Conservation (phyloP, 148 eudicot genomes). For the Drosera capensis region DNA sequence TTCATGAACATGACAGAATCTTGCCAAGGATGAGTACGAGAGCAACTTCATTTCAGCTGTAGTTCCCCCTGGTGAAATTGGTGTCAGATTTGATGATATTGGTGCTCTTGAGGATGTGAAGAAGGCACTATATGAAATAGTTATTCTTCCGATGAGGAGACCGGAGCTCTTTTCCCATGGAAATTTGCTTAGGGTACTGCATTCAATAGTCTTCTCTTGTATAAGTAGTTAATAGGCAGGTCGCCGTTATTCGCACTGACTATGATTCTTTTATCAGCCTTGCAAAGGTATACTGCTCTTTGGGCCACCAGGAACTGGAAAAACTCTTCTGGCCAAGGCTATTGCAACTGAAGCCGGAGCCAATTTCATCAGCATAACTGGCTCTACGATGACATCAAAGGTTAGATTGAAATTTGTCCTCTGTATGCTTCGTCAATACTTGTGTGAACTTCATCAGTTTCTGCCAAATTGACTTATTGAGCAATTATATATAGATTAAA, state of each 20-base stretch:
- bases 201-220: conserved; percentile 1
- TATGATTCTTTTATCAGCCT: conserved; percentile 51
- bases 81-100: conserved; percentile 80
- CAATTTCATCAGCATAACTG: conserved; percentile 90
- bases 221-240: not conserved
- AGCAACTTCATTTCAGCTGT: conserved; percentile 90
- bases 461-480: too few relatives aligned
- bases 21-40: conserved; percentile 99
- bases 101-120: conserved; percentile 99
- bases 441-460: too few relatives aligned
- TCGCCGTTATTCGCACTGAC: conserved; percentile 1
- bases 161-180: conserved; percentile 94
- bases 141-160: conserved; percentile 94
- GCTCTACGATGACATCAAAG: conserved; percentile 93
- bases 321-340: conserved; percentile 95
- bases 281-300: conserved; percentile 95
- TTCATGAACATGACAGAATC: conserved; percentile 37
- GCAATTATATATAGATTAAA: too few relatives aligned
- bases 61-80: conserved; percentile 93
- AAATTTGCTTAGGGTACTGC: conserved; percentile 79
- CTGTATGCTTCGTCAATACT: too few relatives aligned
- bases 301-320: conserved; percentile 99
- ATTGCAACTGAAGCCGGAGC: conserved; percentile 99
- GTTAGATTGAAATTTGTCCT: conserved; percentile 21
- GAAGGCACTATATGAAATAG: conserved; percentile 81